These are phyloP conservation scores for Phytophthora crassamura DNA, from an alignment of 352 stramenopile species.

Conservation along the genomic window DNA sequence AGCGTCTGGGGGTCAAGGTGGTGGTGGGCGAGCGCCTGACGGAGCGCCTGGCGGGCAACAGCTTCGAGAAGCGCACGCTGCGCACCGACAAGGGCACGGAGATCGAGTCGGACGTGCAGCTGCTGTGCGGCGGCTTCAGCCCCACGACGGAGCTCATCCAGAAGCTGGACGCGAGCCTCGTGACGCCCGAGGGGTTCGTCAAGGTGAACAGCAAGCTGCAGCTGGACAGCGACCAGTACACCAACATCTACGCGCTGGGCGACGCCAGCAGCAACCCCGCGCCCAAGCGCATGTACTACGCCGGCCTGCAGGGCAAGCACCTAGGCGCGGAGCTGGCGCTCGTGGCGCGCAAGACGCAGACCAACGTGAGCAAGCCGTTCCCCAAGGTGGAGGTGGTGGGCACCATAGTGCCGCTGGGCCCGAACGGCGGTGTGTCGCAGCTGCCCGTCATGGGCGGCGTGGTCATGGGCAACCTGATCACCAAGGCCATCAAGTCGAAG, in stretches of 20 bases:
- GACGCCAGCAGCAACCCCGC: conserved; percentile 56
- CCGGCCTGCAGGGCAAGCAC: conserved; percentile 49
- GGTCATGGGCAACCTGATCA: conserved; percentile 62
- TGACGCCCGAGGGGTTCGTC: conserved; percentile 46
- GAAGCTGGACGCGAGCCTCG: conserved; percentile 41
- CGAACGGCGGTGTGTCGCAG: conserved; percentile 58
- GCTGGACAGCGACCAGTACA: conserved; percentile 48
- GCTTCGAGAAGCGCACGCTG: conserved; percentile 52
- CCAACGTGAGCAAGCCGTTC: conserved; percentile 47
- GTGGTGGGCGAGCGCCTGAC: conserved; percentile 51
- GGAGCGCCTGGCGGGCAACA: conserved; percentile 42
- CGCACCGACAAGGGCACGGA: conserved; percentile 55
- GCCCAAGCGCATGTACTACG: conserved; percentile 53
- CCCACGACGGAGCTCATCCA: conserved; percentile 47
- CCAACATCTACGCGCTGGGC: conserved; percentile 61
- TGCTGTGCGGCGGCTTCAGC: conserved; percentile 49
- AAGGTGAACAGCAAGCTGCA: conserved; percentile 57
- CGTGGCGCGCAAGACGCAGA: conserved; percentile 48
- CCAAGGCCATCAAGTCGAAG: conserved; percentile 51
- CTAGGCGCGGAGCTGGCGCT: conserved; percentile 44
- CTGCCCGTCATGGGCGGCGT: conserved; percentile 56
- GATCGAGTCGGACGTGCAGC: conserved; percentile 58
- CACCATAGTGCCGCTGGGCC: conserved; percentile 57
- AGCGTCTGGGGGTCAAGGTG: conserved; percentile 52
- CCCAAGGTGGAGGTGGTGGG: conserved; percentile 42